Evolutionary conservation across 805 yeast genomes (phyloP).

Genomic region (Metschnikowia matae): DNA sequence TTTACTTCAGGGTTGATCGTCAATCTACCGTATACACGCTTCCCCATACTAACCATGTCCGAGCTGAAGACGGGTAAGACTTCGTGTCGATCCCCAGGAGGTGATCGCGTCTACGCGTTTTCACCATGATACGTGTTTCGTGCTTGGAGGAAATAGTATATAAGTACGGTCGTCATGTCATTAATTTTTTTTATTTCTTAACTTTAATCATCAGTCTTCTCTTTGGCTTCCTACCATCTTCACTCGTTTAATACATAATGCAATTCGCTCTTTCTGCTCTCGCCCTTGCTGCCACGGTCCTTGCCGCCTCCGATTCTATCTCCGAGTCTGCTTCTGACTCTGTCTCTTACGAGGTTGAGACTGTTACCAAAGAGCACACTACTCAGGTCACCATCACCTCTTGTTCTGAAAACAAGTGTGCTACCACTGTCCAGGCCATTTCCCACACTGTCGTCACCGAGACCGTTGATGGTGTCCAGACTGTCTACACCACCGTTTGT

Average conservation of each 20-base stretch:
- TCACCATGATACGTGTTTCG: not conserved
- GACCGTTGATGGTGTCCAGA: conserved; percentile 26
- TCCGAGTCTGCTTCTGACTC: conserved; percentile 5
- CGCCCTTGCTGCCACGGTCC: conserved; percentile 20
- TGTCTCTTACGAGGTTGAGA: conserved; percentile 13
- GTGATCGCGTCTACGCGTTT: conserved; percentile 2
- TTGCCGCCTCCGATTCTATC: conserved; percentile 17
- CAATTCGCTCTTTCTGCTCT: conserved; percentile 19
- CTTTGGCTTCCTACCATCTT: not conserved
- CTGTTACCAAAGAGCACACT: conserved; percentile 22
- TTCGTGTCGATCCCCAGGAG: not conserved
- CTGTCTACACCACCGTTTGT: conserved; percentile 19
- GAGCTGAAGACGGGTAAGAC: not conserved
- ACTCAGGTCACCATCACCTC: conserved; percentile 28
- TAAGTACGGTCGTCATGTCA: not conserved
- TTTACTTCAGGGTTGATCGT: not conserved
- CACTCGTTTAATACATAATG: conserved; percentile 15
- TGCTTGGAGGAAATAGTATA: not conserved
- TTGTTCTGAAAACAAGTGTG: conserved; percentile 20
- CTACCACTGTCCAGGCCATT: conserved; percentile 16
- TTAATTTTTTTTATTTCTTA: not conserved
- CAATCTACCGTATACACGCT: not conserved
- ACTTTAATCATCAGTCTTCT: not conserved
- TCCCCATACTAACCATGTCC: conserved; percentile 3
- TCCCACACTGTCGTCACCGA: conserved; percentile 18